Base-by-base conservation (phyloP, 768 basidiomycete species). In the Russula olivacea region DNA sequence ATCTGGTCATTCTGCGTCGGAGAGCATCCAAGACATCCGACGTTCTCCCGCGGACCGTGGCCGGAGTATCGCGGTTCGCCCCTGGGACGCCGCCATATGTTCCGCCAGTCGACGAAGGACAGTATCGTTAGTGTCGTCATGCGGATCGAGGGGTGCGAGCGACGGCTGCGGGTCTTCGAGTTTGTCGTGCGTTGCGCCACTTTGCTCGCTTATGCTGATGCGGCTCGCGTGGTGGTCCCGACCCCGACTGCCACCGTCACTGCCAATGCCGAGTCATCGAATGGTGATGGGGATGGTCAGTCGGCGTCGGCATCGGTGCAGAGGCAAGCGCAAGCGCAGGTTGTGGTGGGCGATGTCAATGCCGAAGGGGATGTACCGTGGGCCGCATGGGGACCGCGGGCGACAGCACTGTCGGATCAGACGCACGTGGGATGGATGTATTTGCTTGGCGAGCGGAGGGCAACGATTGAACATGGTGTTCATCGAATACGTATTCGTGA, bases 401-500 rank as follows among this genome's bases (percentile, higher is more conserved):
- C 30, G n/a, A 55, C 60, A n/a, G 38, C 34, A 4, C 21, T 49
- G 60, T 48, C 45, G 55, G 60, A 61, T 48, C 36, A 55, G 23
- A 38, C 45, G 14, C 32, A 34, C 15, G 32, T 34, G 48, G 5
- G 52, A 19, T 38, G 30, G 32, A 45, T 12, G 30, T 38, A 41
- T 40, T 28, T 59, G 38, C 38, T 55, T 17, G 45, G 60, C 19
- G 45, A 48, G 45, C 34, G 60, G 17, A 45, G 52, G 21, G 60
- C 45, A 28, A 55, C 34, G 48, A 28, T 50, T 15, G 58, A 38
- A 32, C 2, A 17, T 15, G 25, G 43, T 17, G 45, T 30, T 9
- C 32, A 4, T 38, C 41, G 10, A 40, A 48, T 61, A 36, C 54
- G 60, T 48, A 61, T 55, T 21, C 12, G 30, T 48, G 60, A 61